These are phyloP conservation scores for Lenwebbia sp. DNA, from an alignment of 345 rosid genomes.

Conservation along the genomic window DNA sequence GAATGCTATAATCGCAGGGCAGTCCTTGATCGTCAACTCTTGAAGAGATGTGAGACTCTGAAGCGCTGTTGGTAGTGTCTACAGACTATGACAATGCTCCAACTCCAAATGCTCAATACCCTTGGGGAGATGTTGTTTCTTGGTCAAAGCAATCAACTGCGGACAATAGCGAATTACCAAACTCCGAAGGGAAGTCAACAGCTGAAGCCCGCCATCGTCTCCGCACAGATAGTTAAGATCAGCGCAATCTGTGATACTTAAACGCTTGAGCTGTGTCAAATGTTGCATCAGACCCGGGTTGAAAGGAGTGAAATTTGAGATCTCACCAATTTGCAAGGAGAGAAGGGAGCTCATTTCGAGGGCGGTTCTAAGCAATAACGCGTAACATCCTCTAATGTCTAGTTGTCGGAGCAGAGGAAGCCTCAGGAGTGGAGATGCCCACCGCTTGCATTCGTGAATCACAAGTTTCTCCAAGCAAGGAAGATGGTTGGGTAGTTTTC, in stretches of 20 bases:
- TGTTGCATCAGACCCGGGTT: not conserved
- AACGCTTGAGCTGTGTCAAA: not conserved
- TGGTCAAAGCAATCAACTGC: not conserved
- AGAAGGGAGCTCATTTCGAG: not conserved
- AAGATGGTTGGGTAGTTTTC: not conserved
- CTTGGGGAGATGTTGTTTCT: not conserved
- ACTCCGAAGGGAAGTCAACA: not conserved
- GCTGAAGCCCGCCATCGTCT: not conserved
- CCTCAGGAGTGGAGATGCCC: not conserved
- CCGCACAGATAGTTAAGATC: not conserved
- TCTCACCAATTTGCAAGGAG: not conserved
- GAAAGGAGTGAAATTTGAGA: not conserved
- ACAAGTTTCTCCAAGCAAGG: not conserved
- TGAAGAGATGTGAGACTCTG: not conserved
- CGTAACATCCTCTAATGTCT: not conserved
- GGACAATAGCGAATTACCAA: not conserved
- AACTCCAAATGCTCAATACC: not conserved
- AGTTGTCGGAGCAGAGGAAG: not conserved
- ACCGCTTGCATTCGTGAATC: not conserved
- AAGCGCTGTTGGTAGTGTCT: not conserved
- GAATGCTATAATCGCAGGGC: not conserved
- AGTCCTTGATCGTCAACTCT: slow-evolving; percentile 1
- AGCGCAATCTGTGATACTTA: not conserved
- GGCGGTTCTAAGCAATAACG: not conserved
- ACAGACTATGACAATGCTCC: not conserved